Evolutionary conservation across 2,329 filamentous ascomycete species (phyloP).

Genomic region (Ceratocystis destructans): DNA sequence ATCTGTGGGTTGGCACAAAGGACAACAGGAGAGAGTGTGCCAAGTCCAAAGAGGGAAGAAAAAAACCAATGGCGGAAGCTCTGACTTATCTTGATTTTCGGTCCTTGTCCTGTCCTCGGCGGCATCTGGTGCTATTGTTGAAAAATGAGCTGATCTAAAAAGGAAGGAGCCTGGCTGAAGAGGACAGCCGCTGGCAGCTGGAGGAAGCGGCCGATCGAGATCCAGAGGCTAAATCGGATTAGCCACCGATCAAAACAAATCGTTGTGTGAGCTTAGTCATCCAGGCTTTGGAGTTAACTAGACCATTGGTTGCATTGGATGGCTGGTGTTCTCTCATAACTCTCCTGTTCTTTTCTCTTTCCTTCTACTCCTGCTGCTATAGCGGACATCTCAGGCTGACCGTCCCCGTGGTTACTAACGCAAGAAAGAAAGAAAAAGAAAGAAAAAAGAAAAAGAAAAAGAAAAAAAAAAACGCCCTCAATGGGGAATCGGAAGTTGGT

Average conservation of each 20-base stretch:
- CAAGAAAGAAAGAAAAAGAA: neutral
- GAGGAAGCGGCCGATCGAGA: neutral
- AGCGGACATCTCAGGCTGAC: no score
- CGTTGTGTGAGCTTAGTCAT: no score
- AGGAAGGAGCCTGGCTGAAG: neutral
- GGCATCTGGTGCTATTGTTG: neutral
- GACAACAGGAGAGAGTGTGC: no score
- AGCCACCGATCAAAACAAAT: neutral
- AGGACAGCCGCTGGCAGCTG: neutral
- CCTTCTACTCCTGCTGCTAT: no score
- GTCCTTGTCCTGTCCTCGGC: neutral
- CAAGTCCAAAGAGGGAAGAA: neutral
- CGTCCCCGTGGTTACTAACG: no score
- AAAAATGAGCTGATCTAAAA: neutral
- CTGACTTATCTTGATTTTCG: neutral
- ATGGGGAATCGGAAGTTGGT: neutral
- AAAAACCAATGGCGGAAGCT: neutral
- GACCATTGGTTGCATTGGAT: neutral
- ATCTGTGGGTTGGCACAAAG: no score
- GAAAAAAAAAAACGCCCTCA: neutral
- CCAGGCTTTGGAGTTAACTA: no score
- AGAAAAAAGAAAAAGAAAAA: neutral
- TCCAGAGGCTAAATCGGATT: neutral
- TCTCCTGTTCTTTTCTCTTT: no score
- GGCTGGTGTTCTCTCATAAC: no score